Evolutionary conservation across 257 asterid genomes (phyloP).

Genomic region (Hygrophila difformis): DNA sequence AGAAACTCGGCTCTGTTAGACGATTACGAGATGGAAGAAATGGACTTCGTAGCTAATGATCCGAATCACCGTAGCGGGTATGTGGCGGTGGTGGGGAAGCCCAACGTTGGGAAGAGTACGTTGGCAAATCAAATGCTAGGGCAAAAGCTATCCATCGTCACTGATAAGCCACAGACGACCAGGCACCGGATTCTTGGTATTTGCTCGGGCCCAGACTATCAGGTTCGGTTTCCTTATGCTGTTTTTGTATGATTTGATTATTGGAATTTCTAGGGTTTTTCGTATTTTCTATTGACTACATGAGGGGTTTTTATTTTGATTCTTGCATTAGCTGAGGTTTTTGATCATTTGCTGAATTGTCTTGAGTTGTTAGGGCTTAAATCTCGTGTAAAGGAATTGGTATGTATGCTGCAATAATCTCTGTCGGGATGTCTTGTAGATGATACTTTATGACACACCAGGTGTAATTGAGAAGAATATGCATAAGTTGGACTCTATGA

Average conservation of each 20-base stretch:
- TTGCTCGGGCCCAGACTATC: slow-evolving; percentile 74
- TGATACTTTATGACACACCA: slow-evolving; percentile 95
- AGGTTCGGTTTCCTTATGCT: slow-evolving; percentile 37
- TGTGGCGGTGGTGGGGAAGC: slow-evolving; percentile 90
- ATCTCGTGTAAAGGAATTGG: not conserved
- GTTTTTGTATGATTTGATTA: slow-evolving; percentile 6
- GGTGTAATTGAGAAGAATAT: slow-evolving; percentile 96
- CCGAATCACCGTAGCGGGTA: slow-evolving; percentile 88
- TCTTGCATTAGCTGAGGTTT: slow-evolving; percentile 3
- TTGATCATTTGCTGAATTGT: not conserved
- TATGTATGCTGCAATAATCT: slow-evolving; percentile 3
- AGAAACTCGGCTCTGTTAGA: slow-evolving; percentile 60
- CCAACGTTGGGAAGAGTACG: slow-evolving; percentile 93
- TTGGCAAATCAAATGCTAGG: slow-evolving; percentile 92
- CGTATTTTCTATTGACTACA: too few species aligned
- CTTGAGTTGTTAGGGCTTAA: too few species aligned
- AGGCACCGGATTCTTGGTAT: slow-evolving; percentile 89
- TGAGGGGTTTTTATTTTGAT: too few species aligned
- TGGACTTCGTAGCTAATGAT: slow-evolving; percentile 41
- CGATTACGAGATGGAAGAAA: slow-evolving; percentile 91
- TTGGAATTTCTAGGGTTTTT: too few species aligned
- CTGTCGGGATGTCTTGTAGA: slow-evolving; percentile 36
- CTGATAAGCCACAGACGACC: slow-evolving; percentile 96
- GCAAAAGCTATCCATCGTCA: slow-evolving; percentile 81
- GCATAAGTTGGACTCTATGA: slow-evolving; percentile 92